phyloP scores from a whole-genome alignment of 2,329 filamentous ascomycete species.

The Neopestalotiopsis rosae region DNA sequence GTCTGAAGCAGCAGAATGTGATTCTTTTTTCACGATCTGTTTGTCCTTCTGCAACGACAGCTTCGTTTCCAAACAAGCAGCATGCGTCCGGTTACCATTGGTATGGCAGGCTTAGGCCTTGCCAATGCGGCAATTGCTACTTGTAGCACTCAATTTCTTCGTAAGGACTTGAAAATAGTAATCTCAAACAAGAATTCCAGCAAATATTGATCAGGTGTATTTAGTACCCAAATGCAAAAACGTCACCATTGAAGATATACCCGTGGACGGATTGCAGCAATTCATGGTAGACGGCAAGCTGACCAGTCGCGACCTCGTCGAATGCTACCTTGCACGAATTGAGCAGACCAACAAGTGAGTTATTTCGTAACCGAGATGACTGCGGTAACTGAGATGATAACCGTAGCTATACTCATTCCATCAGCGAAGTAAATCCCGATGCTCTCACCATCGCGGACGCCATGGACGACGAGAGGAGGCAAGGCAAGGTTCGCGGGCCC shows the following conservation, averaged over 20 bases:
- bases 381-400: background rate
- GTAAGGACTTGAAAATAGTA: background rate
- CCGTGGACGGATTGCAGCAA: slow-evolving; percentile 21
- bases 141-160: background rate
- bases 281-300: slow-evolving; percentile 20
- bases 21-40: no score
- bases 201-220: background rate
- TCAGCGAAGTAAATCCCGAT: slow-evolving; percentile 74
- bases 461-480: slow-evolving; percentile 64
- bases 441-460: slow-evolving; percentile 63
- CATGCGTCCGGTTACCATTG: background rate
- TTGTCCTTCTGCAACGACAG: no score
- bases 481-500: slow-evolving; percentile 63
- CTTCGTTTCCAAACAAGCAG: background rate
- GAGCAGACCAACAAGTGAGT: slow-evolving; percentile 16
- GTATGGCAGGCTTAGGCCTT: background rate
- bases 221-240: background rate
- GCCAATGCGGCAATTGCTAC: background rate
- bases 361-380: background rate
- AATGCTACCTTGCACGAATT: slow-evolving; percentile 23
- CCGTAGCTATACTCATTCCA: slow-evolving; percentile 42
- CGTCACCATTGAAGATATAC: slow-evolving; percentile 23
- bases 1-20: no score
- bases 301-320: slow-evolving; percentile 19
- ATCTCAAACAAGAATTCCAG: background rate